These are phyloP conservation scores for Amoebophrya sp. DNA, from an alignment of 169 alveolate species.

Conservation along the genomic window DNA sequence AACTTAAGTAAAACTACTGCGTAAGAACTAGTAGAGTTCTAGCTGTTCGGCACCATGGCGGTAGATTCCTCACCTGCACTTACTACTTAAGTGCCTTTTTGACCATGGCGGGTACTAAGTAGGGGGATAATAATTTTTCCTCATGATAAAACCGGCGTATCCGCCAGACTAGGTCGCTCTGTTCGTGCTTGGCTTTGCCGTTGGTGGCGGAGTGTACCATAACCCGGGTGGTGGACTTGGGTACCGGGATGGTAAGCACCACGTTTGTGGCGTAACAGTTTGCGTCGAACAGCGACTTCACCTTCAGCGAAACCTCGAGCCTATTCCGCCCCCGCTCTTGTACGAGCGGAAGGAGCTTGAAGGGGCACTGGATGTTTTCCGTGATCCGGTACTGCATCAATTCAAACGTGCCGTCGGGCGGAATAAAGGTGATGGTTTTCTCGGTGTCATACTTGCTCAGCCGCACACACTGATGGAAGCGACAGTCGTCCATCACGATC, in stretches of 20 bases:
- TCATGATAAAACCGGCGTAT: conserved; percentile 67
- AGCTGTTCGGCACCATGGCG: too few species aligned
- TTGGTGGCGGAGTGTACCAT: conserved; percentile 64
- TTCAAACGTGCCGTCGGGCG: conserved; percentile 86
- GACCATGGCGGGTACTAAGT: too few species aligned
- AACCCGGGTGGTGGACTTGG: conserved; percentile 69
- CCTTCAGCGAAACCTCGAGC: conserved; percentile 65
- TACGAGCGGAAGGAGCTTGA: conserved; percentile 64
- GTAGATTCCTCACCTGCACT: too few species aligned
- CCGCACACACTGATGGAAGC: conserved; percentile 81
- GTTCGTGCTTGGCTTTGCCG: conserved; percentile 59
- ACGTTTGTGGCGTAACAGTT: conserved; percentile 66
- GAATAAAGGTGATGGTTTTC: conserved; percentile 81
- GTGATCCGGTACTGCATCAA: conserved; percentile 72
- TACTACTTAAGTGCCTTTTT: too few species aligned
- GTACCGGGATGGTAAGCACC: conserved; percentile 68
- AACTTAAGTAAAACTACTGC: too few species aligned
- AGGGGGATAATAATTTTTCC: too few species aligned
- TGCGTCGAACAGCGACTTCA: conserved; percentile 63
- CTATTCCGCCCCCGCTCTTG: conserved; percentile 62
- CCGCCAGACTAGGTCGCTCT: conserved; percentile 73
- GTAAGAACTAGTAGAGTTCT: too few species aligned
- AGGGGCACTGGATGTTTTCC: conserved; percentile 79
- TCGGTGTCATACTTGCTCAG: conserved; percentile 79
- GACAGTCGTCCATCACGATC: conserved; percentile 48